Evolutionary conservation across 106 monocot genomes (phyloP), one percentile per base, ranked within the genome.

Genomic region (Dendrobium chrysotoxum): DNA sequence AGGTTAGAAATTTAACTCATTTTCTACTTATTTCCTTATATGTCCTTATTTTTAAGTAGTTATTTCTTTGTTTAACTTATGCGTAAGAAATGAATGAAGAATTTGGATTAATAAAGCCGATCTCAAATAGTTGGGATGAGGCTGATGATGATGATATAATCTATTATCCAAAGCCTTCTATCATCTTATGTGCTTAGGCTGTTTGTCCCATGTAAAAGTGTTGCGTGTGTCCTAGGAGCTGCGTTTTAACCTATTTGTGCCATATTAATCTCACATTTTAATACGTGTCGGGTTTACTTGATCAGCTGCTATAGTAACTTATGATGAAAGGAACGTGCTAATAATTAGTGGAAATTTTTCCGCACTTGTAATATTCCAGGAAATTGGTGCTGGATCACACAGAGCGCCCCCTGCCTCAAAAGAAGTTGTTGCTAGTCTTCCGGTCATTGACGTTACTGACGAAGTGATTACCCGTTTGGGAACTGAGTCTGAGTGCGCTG

Each of bases 361-460:
- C n/a, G 0, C 61, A 25, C 61, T 1, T 61, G 23, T 61, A 61
- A 61, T 61, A 61, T 61, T 4, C 6, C 80, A 95, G 95, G 92
- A 93, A 82, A 85, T 91, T 61, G 93, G 89, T 53, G 89, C 83
- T 80, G 86, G 87, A 57, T 84, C 89, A 25, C 92, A 89, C 45
- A 88, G 68, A 79, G 83, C 87, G 57, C 99, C 99, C 64, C 93
- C 99, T 39, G 99, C 99, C 9, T 93, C 99, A 3, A 99, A 95
- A 84, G 93, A 99, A 86, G 89, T 95, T 18, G 91, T 99, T 65
- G 93, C 95, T 17, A 93, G 90, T 77, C 89, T 95, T 20, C 99
- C 99, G 1, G 77, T 99, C 38, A 61, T 99, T 46, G 82, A 77
- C 54, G 91, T 99, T 40, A 99, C 92, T 4, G 81, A 88, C 53